Conservation (phyloP, 2,329 filamentous ascomycete species). For the Fusarium sp. region DNA sequence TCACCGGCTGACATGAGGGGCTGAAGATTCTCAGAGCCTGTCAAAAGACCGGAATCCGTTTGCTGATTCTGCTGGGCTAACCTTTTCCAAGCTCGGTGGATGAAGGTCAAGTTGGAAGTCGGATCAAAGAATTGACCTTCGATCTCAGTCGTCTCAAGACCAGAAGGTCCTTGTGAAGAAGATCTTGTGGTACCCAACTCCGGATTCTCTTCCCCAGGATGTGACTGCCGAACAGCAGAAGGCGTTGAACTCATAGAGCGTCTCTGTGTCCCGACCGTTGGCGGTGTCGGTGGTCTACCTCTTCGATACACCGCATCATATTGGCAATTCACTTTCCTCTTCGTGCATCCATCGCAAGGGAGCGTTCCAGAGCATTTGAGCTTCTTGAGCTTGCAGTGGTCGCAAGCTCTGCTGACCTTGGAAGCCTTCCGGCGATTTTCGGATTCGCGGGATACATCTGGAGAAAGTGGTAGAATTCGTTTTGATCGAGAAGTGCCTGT, state of each 20-base stretch:
- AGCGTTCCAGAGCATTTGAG: constrained; percentile 52
- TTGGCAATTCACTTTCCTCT: constrained; percentile 46
- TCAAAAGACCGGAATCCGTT: constrained; percentile 29
- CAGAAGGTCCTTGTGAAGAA: constrained; percentile 51
- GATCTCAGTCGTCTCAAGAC: constrained; percentile 61
- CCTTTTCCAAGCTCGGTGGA: constrained; percentile 63
- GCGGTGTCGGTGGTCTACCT: constrained; percentile 53
- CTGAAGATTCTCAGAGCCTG: constrained; percentile 50
- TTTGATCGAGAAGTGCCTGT: constrained; percentile 10
- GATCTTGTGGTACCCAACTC: constrained; percentile 3
- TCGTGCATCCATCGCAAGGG: constrained; percentile 50
- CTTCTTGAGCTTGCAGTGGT: constrained; percentile 54
- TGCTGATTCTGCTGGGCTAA: constrained; percentile 57
- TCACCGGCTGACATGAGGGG: constrained; percentile 59
- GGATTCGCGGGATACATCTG: constrained; percentile 19
- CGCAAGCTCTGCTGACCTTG: constrained; percentile 51
- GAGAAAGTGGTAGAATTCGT: constrained; percentile 13
- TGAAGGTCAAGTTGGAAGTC: constrained; percentile 63
- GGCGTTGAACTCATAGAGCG: constrained; percentile 15
- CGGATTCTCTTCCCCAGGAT: background rate
- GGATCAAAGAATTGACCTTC: constrained; percentile 65
- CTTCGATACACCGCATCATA: constrained; percentile 52
- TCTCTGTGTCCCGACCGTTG: constrained; percentile 18
- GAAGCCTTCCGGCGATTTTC: constrained; percentile 37
- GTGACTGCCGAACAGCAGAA: constrained; percentile 9